Evolutionary conservation across 1,139 yeast species (phyloP).

Genomic region (Suhomyces kunorum): DNA sequence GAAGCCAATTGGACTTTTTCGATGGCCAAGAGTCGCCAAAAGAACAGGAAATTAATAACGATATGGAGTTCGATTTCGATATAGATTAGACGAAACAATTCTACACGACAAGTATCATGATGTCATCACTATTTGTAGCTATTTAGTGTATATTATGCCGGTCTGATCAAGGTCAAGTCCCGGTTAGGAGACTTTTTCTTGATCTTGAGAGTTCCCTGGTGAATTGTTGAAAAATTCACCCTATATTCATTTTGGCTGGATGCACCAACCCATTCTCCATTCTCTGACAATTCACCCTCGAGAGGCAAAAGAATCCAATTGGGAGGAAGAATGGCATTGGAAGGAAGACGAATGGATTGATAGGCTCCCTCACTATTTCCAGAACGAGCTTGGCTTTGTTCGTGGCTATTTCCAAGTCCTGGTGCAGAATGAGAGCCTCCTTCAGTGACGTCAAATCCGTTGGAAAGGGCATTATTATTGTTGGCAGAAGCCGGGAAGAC

Average conservation of each 20-base stretch:
- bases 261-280: not conserved
- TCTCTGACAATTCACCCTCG: constrained; percentile 8
- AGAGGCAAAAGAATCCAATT: constrained; percentile 39
- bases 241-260: constrained; percentile 5
- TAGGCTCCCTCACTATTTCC: constrained; percentile 10
- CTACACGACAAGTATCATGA: not conserved
- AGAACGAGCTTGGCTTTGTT: constrained; percentile 1
- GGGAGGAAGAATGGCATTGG: constrained; percentile 35
- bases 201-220: constrained; percentile 12
- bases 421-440: no score
- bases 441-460: no score
- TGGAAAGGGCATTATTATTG: not conserved
- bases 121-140: not conserved
- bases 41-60: constrained; percentile 13
- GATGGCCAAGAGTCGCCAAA: not conserved
- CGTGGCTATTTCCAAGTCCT: not conserved
- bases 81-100: constrained; percentile 19
- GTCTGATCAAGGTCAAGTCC: constrained; percentile 7
- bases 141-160: constrained; percentile 2
- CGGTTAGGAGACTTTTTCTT: constrained; percentile 7
- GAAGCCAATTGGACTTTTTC: no score
- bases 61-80: constrained; percentile 36
- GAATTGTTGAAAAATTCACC: constrained; percentile 12
- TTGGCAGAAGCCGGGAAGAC: not conserved
- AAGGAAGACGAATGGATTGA: constrained; percentile 28